These are phyloP conservation scores for Flueggea neowawraea DNA, from an alignment of 441 rosid species.

Conservation along the genomic window DNA sequence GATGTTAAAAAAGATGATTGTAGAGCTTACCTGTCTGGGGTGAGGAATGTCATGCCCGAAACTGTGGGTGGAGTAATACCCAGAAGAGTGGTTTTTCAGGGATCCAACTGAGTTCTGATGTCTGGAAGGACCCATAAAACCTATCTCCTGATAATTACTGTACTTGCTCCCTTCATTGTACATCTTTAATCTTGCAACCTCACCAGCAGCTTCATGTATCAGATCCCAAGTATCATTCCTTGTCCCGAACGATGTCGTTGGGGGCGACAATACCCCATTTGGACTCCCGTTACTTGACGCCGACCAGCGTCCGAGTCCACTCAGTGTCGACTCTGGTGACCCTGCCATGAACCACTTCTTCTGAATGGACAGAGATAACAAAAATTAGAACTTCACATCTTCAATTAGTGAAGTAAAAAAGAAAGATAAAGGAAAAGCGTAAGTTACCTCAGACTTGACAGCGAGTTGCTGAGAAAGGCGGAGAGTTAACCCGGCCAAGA, in stretches of 20 bases:
- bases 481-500: constrained; percentile 71
- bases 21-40: constrained; percentile 9
- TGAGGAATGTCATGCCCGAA: constrained; percentile 13
- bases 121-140: constrained; percentile 9
- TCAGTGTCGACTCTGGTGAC: constrained; percentile 75
- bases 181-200: constrained; percentile 62
- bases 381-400: background rate
- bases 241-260: constrained; percentile 48
- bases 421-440: background rate
- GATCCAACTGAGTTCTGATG: constrained; percentile 8
- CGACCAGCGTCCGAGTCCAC: constrained; percentile 57
- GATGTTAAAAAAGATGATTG: too few relatives aligned
- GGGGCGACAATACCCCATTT: constrained; percentile 58
- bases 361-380: constrained; percentile 7
- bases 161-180: constrained; percentile 23
- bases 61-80: constrained; percentile 23
- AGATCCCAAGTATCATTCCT: constrained; percentile 56
- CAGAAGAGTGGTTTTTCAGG: constrained; percentile 17
- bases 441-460: constrained; percentile 42
- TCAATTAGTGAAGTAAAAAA: background rate
- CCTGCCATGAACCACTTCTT: constrained; percentile 39
- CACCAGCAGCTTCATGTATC: constrained; percentile 64
- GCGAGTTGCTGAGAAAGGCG: constrained; percentile 69
- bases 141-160: constrained; percentile 17
- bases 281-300: constrained; percentile 65